Evolutionary conservation across 2,329 filamentous ascomycete species (phyloP), one percentile per base, ranked within the genome.

Genomic region (Pyrenophora seminiperda): DNA sequence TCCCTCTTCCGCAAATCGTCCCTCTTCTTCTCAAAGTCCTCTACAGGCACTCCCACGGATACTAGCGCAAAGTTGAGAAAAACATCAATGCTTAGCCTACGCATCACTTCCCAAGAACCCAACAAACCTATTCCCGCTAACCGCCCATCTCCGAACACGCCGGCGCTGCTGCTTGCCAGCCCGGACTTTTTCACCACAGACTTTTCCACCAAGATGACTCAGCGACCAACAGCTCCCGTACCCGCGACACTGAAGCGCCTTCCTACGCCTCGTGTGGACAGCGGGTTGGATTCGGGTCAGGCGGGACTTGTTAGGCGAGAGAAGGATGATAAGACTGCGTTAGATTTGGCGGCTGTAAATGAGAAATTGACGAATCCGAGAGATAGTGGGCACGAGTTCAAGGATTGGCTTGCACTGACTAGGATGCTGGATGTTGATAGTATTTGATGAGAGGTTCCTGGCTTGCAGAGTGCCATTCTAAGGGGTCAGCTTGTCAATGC

Each of bases 351-450:
- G 14, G 47, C 7, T 38, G 50, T 33, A 17, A 36, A 18, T 19
- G 53, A 32, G 20, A 38, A 32, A 41, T 10, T 30, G 33, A 33
- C 3, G n/a, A 50, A 46, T 11, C 49, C 31, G 18, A 47, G 31
- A 38, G 43, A 36, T 38, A 51, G 34, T 32, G 54, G 38, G 22
- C 37, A 24, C 15, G 56, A 59, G 38, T 36, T 59, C 15, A 38
- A 47, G n/a, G 47, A 52, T 29, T 62, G 59, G 59, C 30, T 62
- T 34, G 53, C 50, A 2, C 19, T 62, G 33, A 60, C 48, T 31
- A 50, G 41, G 36, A 41, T 55, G 50, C 33, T 62, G 43, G 59
- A 57, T 17, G 2, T 20, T 58, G 27, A 53, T 30, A 47, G 34
- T 3, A 18, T 18, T 24, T 24, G 30, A 5, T 33, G 5, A 5